Percentiles rank a stretch among this genome's conserved stretches.
These are phyloP conservation scores for Vigna nakashimae DNA, from an alignment of 306 rosid genomes.

Conservation along the genomic window DNA sequence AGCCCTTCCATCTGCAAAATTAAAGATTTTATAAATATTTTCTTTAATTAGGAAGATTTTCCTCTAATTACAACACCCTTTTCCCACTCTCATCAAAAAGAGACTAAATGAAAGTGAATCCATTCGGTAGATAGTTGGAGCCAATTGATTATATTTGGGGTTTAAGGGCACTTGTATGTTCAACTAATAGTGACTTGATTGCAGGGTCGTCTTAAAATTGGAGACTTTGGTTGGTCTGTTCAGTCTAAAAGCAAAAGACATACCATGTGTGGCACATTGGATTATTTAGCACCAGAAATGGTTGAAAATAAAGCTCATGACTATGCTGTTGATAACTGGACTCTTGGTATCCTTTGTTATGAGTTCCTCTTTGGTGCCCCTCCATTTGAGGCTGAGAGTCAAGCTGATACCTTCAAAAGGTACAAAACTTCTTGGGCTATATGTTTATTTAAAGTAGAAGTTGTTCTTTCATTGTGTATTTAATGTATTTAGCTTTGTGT, in stretches of 20 bases:
- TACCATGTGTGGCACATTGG: conserved; percentile 97
- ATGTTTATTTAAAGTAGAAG: conserved; percentile 11
- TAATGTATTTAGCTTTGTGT: conserved; percentile 41
- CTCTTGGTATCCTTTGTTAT: conserved; percentile 84
- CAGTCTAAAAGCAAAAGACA: conserved; percentile 81
- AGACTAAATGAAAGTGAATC: conserved; percentile 2
- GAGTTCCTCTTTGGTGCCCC: conserved; percentile 91
- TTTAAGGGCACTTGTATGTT: neutral
- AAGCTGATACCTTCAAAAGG: conserved; percentile 82
- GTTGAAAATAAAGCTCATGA: conserved; percentile 91
- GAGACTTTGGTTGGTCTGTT: conserved; percentile 98
- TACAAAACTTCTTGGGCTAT: neutral
- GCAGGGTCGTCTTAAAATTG: conserved; percentile 92
- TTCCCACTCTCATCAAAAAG: neutral
- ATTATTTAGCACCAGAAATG: conserved; percentile 94
- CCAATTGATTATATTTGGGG: neutral
- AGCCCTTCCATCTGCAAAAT: no score
- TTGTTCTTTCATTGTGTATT: neutral
- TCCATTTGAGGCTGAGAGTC: conserved; percentile 94
- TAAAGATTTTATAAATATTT: no score
- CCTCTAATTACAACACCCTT: no score
- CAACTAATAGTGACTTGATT: conserved; percentile 22
- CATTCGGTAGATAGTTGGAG: neutral
- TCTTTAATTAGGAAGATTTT: no score
- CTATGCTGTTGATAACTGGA: conserved; percentile 90